phyloP scores from a whole-genome alignment of 768 basidiomycete genomes.

The Xerocomellus dryophilus region DNA sequence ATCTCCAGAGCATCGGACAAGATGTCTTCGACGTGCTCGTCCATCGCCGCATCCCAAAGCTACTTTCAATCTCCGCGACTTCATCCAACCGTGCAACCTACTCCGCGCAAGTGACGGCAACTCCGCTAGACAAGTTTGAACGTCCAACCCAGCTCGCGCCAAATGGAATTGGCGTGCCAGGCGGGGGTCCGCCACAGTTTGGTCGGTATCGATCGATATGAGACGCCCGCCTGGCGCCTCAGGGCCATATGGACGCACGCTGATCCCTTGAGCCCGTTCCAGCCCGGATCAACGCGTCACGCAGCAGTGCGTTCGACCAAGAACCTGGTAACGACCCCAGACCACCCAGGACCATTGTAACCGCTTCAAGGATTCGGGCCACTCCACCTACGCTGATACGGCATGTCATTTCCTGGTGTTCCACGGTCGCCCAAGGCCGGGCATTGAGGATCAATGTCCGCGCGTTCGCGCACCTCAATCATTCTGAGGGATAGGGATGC shows the following conservation, averaged over 20 bases:
- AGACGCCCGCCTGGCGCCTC: not conserved
- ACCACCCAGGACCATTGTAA: not conserved
- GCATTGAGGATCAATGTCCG: conserved; percentile 2
- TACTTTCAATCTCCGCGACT: conserved; percentile 28
- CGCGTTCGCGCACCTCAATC: not conserved
- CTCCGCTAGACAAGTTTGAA: not conserved
- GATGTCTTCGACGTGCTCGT: conserved; percentile 43
- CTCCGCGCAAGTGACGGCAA: conserved; percentile 15
- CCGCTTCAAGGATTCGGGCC: not conserved
- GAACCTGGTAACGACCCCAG: not conserved
- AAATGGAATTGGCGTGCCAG: no score
- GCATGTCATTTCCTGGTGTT: conserved; percentile 13
- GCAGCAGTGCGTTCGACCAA: not conserved
- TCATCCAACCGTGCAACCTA: not conserved
- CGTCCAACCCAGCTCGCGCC: no score
- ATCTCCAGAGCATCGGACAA: conserved; percentile 51
- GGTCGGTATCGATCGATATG: no score
- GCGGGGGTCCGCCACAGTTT: no score
- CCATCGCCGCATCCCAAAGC: conserved; percentile 2
- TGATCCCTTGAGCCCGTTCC: conserved; percentile 2
- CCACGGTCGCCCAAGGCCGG: not conserved
- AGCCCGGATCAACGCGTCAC: not conserved
- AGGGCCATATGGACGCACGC: not conserved
- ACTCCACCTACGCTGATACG: conserved; percentile 6
- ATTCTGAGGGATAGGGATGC: not conserved